These are phyloP conservation scores for Podaxis pistillaris DNA, from an alignment of 768 basidiomycete genomes.

Conservation along the genomic window DNA sequence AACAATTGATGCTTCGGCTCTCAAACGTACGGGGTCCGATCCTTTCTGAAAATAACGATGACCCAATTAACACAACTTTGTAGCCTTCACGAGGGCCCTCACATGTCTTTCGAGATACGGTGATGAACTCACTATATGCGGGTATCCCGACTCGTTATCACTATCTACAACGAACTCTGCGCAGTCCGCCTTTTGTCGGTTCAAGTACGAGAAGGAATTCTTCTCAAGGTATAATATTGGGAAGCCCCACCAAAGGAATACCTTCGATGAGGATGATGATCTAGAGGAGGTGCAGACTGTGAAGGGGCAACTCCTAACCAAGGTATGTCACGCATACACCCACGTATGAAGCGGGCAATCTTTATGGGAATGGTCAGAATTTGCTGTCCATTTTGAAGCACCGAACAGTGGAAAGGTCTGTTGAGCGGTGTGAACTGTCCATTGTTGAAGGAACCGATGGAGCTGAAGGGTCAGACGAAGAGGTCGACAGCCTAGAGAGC, in stretches of 20 bases:
- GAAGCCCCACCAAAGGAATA: constrained; percentile 16
- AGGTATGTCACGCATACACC: constrained; percentile 39
- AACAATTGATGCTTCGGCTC: constrained; percentile 55
- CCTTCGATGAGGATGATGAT: constrained; percentile 23
- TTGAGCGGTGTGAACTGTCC: constrained; percentile 74
- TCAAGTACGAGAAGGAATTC: constrained; percentile 66
- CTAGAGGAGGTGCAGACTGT: constrained; percentile 40
- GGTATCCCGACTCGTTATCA: constrained; percentile 55
- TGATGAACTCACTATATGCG: constrained; percentile 73
- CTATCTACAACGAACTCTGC: constrained; percentile 79
- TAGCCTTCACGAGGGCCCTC: constrained; percentile 75
- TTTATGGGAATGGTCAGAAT: constrained; percentile 38
- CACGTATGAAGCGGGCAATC: not conserved
- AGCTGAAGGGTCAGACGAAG: constrained; percentile 39
- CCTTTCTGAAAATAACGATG: not conserved
- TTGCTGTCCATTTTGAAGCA: constrained; percentile 75
- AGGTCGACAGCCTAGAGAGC: constrained; percentile 64
- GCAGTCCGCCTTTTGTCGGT: constrained; percentile 78
- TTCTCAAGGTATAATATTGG: constrained; percentile 65
- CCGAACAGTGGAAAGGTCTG: constrained; percentile 69
- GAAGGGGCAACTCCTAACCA: constrained; percentile 67
- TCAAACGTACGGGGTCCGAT: constrained; percentile 40
- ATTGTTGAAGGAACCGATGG: constrained; percentile 51
- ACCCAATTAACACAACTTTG: not conserved
- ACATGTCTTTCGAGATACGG: constrained; percentile 80